Evolutionary conservation across 2,329 filamentous ascomycete species (phyloP).

Genomic region (Colletotrichum abscissum): DNA sequence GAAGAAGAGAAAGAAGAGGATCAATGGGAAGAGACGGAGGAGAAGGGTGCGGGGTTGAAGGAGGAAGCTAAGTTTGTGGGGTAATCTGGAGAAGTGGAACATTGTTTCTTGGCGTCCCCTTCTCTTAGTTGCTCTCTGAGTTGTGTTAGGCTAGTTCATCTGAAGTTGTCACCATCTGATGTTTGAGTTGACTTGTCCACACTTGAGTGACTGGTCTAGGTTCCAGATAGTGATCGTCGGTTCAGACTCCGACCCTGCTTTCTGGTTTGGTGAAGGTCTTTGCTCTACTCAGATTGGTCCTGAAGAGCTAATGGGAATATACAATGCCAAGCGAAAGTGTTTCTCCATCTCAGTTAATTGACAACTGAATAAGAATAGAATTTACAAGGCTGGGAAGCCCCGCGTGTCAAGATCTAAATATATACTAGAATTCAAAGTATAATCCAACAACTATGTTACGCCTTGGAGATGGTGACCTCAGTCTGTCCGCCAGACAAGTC

Average conservation of each 20-base stretch:
- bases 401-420: not conserved
- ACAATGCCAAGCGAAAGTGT: no score
- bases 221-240: no score
- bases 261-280: no score
- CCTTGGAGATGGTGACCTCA: conserved; percentile 7
- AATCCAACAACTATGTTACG: not conserved
- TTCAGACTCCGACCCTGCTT: no score
- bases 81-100: conserved; percentile 21
- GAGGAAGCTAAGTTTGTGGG: conserved; percentile 2
- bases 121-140: not conserved
- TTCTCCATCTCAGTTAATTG: rapidly evolving
- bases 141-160: not conserved
- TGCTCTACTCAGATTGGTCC: not conserved
- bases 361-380: not conserved
- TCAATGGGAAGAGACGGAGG: not conserved
- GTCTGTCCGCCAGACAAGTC: conserved; percentile 15
- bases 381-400: not conserved
- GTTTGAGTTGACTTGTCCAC: no score
- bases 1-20: not conserved
- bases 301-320: no score
- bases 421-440: not conserved
- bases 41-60: conserved; percentile 6
- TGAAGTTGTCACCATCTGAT: not conserved
- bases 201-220: no score
- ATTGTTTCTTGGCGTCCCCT: not conserved